These are phyloP conservation scores for Leccinum fibrillosum DNA, from an alignment of 768 basidiomycete species.

Conservation along the genomic window DNA sequence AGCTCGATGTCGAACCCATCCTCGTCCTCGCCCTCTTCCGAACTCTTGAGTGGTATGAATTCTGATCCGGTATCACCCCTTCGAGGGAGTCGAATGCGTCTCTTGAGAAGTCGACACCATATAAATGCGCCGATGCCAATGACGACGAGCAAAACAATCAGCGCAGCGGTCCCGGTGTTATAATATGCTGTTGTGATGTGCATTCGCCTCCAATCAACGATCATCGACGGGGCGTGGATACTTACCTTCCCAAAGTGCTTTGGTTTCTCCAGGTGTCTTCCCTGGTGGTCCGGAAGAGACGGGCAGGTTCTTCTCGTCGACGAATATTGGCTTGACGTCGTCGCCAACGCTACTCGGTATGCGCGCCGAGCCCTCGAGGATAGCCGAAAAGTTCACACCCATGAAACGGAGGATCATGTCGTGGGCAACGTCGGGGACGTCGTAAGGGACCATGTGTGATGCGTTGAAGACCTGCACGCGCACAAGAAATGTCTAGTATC, in stretches of 20 bases:
- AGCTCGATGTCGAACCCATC: slow-evolving; percentile 45
- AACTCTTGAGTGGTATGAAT: slow-evolving; percentile 59
- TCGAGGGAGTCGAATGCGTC: slow-evolving; percentile 25
- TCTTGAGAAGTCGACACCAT: slow-evolving; percentile 58
- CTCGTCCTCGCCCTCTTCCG: slow-evolving; percentile 34
- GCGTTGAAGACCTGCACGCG: slow-evolving; percentile 74
- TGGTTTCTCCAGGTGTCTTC: slow-evolving; percentile 73
- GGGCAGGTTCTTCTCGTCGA: slow-evolving; percentile 41
- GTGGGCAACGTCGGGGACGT: slow-evolving; percentile 83
- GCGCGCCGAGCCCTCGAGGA: slow-evolving; percentile 75
- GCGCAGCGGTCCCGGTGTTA: slow-evolving; percentile 83
- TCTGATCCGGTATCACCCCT: slow-evolving; percentile 46
- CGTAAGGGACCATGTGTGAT: slow-evolving; percentile 94
- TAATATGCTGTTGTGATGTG: slow-evolving; percentile 67
- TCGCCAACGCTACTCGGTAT: slow-evolving; percentile 81
- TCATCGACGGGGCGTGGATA: not conserved
- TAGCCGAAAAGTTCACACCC: slow-evolving; percentile 80
- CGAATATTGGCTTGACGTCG: slow-evolving; percentile 61
- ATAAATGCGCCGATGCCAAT: slow-evolving; percentile 68
- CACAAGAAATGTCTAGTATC: not conserved
- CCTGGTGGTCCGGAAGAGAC: slow-evolving; percentile 35
- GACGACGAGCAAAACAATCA: slow-evolving; percentile 76
- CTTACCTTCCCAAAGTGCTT: slow-evolving; percentile 90
- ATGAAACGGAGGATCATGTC: slow-evolving; percentile 99
- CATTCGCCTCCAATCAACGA: slow-evolving; percentile 1